Evolutionary conservation across 148 eudicot genomes (phyloP).

Genomic region (Rhododendron ovatum): DNA sequence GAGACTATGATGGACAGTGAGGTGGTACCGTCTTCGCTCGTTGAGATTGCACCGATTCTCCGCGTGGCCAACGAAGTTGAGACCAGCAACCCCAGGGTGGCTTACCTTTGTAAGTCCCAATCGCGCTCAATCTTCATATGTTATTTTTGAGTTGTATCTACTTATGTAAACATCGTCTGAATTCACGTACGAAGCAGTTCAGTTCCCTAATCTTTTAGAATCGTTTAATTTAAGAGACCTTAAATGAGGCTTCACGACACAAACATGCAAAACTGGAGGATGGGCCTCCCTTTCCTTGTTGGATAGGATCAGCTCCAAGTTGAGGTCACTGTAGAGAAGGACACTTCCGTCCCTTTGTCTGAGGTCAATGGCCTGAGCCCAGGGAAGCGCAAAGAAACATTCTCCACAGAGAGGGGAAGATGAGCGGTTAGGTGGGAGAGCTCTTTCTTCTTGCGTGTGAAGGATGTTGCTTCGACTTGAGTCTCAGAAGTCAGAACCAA

Average conservation of each 20-base stretch:
- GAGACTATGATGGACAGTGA: constrained; percentile 65
- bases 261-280: neutral
- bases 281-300: neutral
- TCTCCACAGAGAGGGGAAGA: neutral
- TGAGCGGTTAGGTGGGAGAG: neutral
- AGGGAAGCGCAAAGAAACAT: neutral
- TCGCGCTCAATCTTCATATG: neutral
- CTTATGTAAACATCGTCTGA: neutral
- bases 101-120: constrained; percentile 55
- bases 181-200: neutral
- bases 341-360: neutral
- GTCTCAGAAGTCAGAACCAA: neutral
- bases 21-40: constrained; percentile 65
- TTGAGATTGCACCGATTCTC: constrained; percentile 65
- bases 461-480: neutral
- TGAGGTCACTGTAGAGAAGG: neutral
- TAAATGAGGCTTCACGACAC: neutral
- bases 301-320: neutral
- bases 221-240: neutral
- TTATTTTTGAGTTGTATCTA: neutral
- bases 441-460: neutral
- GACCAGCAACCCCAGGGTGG: constrained; percentile 52
- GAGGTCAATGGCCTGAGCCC: neutral
- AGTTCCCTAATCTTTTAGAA: neutral
- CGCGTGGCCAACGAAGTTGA: constrained; percentile 75